Evolutionary conservation across 192 early-diverging fungal species (phyloP).

Genomic region (Polychytrium aggregatum): DNA sequence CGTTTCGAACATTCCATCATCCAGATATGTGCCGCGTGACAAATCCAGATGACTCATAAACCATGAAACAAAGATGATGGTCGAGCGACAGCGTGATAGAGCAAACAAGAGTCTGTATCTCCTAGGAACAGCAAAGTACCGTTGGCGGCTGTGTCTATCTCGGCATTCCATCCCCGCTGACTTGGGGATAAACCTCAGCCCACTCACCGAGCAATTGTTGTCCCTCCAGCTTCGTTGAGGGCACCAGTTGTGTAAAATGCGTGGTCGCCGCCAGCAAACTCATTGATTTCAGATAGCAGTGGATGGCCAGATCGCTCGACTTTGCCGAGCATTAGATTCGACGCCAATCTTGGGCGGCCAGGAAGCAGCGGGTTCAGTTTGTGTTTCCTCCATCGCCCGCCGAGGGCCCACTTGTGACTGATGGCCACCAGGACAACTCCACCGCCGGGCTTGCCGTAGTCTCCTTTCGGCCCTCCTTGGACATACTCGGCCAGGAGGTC

Average conservation of each 20-base stretch:
- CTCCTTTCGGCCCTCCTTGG: not conserved
- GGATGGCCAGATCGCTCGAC: constrained; percentile 2
- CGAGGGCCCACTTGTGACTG: not conserved
- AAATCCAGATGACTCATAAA: no score
- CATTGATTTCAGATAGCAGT: not conserved
- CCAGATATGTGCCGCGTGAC: no score
- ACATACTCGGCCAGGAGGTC: constrained; percentile 3
- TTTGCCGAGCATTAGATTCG: not conserved
- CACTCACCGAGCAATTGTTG: constrained; percentile 1
- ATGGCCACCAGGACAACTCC: not conserved
- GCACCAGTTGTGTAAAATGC: not conserved
- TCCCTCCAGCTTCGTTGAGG: constrained; percentile 1
- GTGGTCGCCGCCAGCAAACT: not conserved
- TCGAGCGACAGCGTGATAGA: no score
- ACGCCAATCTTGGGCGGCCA: not conserved
- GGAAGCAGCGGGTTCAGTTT: constrained; percentile 1
- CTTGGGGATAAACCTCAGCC: no score
- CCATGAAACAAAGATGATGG: no score
- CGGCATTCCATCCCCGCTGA: no score
- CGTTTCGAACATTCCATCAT: no score
- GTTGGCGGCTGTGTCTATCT: no score
- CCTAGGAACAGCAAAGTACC: no score
- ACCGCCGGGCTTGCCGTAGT: not conserved
- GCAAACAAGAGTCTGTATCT: no score
- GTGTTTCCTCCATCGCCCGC: constrained; percentile 6